phyloP scores from a whole-genome alignment of 768 basidiomycete genomes.

The Holtermannia corniformis region DNA sequence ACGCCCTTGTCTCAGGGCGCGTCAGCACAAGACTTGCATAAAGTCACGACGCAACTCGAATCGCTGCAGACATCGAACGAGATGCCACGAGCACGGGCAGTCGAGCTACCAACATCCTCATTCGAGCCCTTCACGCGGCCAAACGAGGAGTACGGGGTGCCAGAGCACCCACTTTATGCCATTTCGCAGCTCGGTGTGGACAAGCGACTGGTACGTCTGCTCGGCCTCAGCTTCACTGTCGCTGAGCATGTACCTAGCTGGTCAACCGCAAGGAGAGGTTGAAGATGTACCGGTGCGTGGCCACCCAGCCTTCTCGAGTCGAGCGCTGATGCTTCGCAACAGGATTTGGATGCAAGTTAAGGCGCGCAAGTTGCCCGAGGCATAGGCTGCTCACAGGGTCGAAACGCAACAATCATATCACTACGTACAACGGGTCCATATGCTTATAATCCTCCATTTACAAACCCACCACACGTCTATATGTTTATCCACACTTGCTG shows the following conservation, averaged over 20 bases:
- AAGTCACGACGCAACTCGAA: no score
- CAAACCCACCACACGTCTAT: no score
- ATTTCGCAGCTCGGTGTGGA: constrained; percentile 82
- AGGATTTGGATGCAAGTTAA: constrained; percentile 41
- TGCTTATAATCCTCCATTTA: no score
- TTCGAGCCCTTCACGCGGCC: not conserved
- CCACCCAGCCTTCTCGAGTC: no score
- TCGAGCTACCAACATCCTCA: no score
- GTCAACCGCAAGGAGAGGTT: constrained; percentile 88
- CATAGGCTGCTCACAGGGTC: no score
- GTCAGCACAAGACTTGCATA: no score
- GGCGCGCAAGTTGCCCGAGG: constrained; percentile 33
- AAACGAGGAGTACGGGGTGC: constrained; percentile 16
- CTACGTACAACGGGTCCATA: no score
- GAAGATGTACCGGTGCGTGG: constrained; percentile 72
- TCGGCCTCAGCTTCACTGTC: not conserved
- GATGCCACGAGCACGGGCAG: no score
- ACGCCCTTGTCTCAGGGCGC: not conserved
- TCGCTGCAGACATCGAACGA: no score
- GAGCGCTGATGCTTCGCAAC: not conserved
- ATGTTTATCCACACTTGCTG: no score
- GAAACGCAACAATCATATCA: no score
- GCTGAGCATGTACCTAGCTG: constrained; percentile 41
- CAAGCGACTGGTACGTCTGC: constrained; percentile 52
- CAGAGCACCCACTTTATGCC: constrained; percentile 59